Conservation (phyloP, 495 filamentous ascomycete species). For the Corynascus novoguineensis region DNA sequence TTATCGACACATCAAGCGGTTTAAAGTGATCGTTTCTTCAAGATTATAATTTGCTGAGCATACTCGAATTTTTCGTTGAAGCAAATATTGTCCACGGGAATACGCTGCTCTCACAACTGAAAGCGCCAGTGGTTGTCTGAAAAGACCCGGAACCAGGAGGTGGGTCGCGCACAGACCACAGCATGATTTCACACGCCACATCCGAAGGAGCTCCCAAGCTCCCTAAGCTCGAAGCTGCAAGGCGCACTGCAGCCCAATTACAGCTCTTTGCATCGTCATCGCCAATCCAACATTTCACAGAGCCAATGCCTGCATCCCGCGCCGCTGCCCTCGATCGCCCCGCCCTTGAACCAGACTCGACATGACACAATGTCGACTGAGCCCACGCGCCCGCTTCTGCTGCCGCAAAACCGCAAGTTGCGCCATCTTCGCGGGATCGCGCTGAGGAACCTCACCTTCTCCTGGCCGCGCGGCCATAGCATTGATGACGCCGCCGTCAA, state of each 20-base stretch:
- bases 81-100: no score
- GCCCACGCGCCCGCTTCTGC: conserved; percentile 39
- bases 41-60: no score
- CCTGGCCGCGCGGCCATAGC: conserved; percentile 60
- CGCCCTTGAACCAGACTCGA: not conserved
- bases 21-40: no score
- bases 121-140: no score
- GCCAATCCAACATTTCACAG: not conserved
- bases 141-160: no score
- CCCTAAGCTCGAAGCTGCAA: not conserved
- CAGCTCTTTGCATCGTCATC: not conserved
- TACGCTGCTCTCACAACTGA: no score
- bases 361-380: conserved; percentile 37
- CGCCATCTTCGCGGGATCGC: conserved; percentile 84
- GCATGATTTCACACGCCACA: not conserved
- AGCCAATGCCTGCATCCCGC: conserved; percentile 5
- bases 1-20: no score
- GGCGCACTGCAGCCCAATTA: not conserved
- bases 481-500: conserved; percentile 82
- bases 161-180: not conserved
- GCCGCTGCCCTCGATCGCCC: not conserved
- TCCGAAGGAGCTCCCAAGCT: not conserved
- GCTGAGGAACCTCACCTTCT: conserved; percentile 74
- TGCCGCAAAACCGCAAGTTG: conserved; percentile 76
- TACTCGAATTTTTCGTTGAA: no score